Percentiles rank a stretch among this genome's conserved stretches.
These are phyloP conservation scores for Salix exigua DNA, from an alignment of 345 rosid genomes.

Conservation along the genomic window DNA sequence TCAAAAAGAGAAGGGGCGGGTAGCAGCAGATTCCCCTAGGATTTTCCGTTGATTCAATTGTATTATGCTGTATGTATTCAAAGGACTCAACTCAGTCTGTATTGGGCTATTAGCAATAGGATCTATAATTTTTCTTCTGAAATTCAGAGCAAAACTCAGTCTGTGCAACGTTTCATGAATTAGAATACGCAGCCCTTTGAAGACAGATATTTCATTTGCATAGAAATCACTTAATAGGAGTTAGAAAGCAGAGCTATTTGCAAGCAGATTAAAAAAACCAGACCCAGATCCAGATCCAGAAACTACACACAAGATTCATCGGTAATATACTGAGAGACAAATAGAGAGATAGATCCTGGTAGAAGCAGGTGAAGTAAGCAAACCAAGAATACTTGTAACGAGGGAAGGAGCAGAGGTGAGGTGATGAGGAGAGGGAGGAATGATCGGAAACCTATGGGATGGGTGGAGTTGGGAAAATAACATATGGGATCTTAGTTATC, in stretches of 20 bases:
- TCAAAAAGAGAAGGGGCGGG: neutral
- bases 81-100: neutral
- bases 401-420: neutral
- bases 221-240: too few species aligned
- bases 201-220: too few species aligned
- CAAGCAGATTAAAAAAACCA: neutral
- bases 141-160: too few species aligned
- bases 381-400: too few species aligned
- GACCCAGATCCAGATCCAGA: neutral
- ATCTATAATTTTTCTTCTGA: too few species aligned
- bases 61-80: neutral
- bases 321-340: too few species aligned
- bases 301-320: neutral
- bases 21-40: neutral
- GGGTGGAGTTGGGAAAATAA: constrained; percentile 35
- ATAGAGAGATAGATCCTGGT: neutral
- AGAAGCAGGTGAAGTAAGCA: neutral
- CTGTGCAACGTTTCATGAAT: too few species aligned
- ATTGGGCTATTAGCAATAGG: too few species aligned
- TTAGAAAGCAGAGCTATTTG: too few species aligned
- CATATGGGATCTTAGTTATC: neutral
- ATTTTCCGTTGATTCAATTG: neutral
- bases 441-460: constrained; percentile 30
- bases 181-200: too few species aligned
- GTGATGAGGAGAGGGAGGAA: constrained; percentile 31